A percentile compares a stretch with the other conserved stretches of the same genome.
These are phyloP conservation scores for Pontederia paniculata DNA, from an alignment of 176 grass and related monocot species.

Conservation along the genomic window DNA sequence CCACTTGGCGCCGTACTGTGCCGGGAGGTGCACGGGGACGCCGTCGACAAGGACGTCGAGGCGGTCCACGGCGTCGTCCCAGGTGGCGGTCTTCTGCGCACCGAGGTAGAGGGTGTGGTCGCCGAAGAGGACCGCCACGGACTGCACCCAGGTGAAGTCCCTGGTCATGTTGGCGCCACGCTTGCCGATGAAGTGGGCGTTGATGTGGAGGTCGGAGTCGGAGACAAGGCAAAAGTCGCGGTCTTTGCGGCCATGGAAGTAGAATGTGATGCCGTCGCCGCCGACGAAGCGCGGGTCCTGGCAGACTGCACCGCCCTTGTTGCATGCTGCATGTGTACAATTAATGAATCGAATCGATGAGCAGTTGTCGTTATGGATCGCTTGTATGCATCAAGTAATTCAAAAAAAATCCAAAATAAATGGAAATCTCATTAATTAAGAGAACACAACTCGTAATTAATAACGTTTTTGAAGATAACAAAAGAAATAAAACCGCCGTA, in stretches of 20 bases:
- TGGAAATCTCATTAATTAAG: too few species aligned
- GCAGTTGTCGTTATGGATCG: too few species aligned
- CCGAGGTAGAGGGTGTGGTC: conserved; percentile 22
- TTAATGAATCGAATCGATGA: too few species aligned
- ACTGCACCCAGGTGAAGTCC: conserved; percentile 35
- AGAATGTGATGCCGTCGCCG: conserved; percentile 29
- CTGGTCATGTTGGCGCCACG: conserved; percentile 16
- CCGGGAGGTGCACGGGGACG: conserved; percentile 5
- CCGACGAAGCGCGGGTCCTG: conserved; percentile 26
- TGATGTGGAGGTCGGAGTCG: conserved; percentile 27
- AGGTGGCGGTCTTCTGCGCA: conserved; percentile 20
- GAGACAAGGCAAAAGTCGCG: conserved; percentile 24
- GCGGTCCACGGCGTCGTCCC: conserved; percentile 23
- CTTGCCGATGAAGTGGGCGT: conserved; percentile 30
- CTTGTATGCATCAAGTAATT: too few species aligned
- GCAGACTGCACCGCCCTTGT: conserved; percentile 13
- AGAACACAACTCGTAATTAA: too few species aligned
- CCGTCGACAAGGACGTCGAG: conserved; percentile 13
- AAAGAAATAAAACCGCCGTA: too few species aligned
- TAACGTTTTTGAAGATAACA: too few species aligned
- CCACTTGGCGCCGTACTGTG: conserved; percentile 15
- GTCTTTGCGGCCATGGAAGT: conserved; percentile 26
- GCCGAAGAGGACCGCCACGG: conserved; percentile 14
- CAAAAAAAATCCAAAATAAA: too few species aligned
- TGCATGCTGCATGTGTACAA: conserved; percentile 19